Evolutionary conservation across 2,329 filamentous ascomycete genomes (phyloP).

Genomic region (Ophiostoma perfectum): DNA sequence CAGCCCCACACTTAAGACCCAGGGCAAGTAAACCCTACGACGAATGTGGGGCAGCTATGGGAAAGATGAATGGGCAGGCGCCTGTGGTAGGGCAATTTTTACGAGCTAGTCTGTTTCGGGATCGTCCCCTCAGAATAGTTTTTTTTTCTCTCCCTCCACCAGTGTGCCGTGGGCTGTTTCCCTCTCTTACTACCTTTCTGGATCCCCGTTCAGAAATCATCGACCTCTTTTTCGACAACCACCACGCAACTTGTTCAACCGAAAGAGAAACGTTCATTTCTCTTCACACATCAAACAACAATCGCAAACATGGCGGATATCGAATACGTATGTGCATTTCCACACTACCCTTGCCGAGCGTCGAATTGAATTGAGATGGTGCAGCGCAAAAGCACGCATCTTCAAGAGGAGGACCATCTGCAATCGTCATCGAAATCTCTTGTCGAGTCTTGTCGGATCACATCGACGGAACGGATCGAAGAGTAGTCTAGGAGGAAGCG

Average conservation of each 20-base stretch:
- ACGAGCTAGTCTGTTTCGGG: conserved; percentile 8
- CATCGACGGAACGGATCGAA: neutral
- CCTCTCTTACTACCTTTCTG: conserved; percentile 7
- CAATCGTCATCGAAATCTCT: conserved; percentile 8
- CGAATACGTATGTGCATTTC: conserved; percentile 35
- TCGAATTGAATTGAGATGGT: neutral
- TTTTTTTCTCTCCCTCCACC: conserved; percentile 13
- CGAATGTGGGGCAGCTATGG: neutral
- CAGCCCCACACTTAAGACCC: neutral
- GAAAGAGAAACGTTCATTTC: conserved; percentile 20
- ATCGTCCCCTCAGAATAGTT: conserved; percentile 10
- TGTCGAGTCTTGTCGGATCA: conserved; percentile 1
- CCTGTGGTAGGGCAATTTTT: conserved; percentile 16
- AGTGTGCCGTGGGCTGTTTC: conserved; percentile 12
- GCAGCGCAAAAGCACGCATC: neutral
- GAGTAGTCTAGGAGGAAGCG: neutral
- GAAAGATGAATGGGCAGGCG: conserved; percentile 8
- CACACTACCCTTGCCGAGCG: neutral
- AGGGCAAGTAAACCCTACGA: conserved; percentile 22
- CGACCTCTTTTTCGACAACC: conserved; percentile 20
- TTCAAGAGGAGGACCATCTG: conserved; percentile 6
- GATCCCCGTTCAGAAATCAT: conserved; percentile 7
- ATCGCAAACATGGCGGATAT: conserved; percentile 69
- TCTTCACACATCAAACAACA: conserved; percentile 25
- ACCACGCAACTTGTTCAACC: conserved; percentile 23